Conservation (phyloP, 2,329 filamentous ascomycete genomes). For the Fusarium armeniacum region DNA sequence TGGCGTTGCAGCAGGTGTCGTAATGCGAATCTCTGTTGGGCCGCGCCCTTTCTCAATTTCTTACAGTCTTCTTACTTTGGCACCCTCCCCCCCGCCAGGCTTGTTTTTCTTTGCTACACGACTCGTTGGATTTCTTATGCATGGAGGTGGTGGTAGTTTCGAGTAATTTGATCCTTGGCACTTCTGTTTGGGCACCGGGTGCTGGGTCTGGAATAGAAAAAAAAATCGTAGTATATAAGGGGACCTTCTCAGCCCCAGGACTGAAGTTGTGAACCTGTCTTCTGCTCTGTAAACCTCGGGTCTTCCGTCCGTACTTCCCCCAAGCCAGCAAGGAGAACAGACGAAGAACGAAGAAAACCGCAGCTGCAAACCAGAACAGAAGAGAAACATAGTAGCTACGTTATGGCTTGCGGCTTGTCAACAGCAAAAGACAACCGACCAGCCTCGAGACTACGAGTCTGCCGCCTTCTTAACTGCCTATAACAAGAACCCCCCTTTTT, state of each 20-base stretch:
- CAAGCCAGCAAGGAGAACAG: conserved; percentile 18
- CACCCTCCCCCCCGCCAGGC: conserved; percentile 31
- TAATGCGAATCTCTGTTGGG: conserved; percentile 22
- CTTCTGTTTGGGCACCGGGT: conserved; percentile 23
- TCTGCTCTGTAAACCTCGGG: conserved; percentile 25
- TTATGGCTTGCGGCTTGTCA: conserved; percentile 50
- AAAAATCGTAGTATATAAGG: conserved; percentile 38
- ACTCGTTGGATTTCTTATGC: conserved; percentile 34
- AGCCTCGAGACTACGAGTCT: conserved; percentile 48
- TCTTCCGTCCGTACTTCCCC: conserved; percentile 8
- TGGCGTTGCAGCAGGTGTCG: conserved; percentile 16
- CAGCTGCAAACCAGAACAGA: conserved; percentile 14
- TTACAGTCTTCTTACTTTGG: conserved; percentile 33
- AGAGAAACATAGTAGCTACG: conserved; percentile 36
- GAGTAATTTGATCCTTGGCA: conserved; percentile 33
- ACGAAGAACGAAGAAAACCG: conserved; percentile 27
- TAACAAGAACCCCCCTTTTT: conserved; percentile 38
- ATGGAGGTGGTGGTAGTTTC: conserved; percentile 31
- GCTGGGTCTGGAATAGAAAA: conserved; percentile 15
- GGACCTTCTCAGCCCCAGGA: conserved; percentile 30
- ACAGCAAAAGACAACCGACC: conserved; percentile 46
- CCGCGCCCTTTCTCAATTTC: conserved; percentile 21
- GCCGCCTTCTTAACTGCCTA: conserved; percentile 49
- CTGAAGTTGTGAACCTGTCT: conserved; percentile 17
- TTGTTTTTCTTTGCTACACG: conserved; percentile 18